A percentile compares a stretch with the other conserved stretches of the same genome.
Conservation (phyloP, 1,284 basidiomycete genomes). For the Microbotryum lychnidis-dioicae region DNA sequence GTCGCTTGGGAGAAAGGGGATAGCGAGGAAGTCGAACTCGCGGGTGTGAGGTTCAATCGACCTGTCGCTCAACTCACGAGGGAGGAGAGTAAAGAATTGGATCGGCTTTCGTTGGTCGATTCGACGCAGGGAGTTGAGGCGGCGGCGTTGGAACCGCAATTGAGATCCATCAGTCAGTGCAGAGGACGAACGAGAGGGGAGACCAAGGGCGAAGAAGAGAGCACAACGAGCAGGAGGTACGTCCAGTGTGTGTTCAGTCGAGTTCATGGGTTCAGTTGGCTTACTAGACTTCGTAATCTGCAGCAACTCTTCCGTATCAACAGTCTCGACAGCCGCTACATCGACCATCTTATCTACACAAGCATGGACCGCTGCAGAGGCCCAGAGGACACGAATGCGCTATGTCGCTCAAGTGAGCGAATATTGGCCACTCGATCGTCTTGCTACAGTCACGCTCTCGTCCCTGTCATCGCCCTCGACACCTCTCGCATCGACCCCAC, state of each 20-base stretch:
- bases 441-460: slow-evolving; percentile 31
- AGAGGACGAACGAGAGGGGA: not conserved
- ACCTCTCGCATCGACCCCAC: not conserved
- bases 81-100: slow-evolving; percentile 18
- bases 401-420: slow-evolving; percentile 40
- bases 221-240: not conserved
- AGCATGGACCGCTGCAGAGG: slow-evolving; percentile 21
- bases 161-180: not conserved
- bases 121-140: not conserved
- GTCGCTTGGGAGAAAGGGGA: slow-evolving; percentile 47
- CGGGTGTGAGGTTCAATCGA: slow-evolving; percentile 56
- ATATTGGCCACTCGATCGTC: slow-evolving; percentile 27
- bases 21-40: slow-evolving; percentile 48
- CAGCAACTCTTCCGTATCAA: not conserved
- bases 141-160: not conserved
- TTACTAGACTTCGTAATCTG: not conserved
- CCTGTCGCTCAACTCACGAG: slow-evolving; percentile 59
- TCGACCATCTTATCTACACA: not conserved
- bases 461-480: slow-evolving; percentile 35
- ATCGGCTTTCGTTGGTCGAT: slow-evolving; percentile 5
- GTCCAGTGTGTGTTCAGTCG: not conserved
- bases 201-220: not conserved
- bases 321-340: not conserved
- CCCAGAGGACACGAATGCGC: slow-evolving; percentile 37
- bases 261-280: not conserved